Base-by-base conservation (phyloP, 345 rosid genomes). In the Sisymbrium altissimum region DNA sequence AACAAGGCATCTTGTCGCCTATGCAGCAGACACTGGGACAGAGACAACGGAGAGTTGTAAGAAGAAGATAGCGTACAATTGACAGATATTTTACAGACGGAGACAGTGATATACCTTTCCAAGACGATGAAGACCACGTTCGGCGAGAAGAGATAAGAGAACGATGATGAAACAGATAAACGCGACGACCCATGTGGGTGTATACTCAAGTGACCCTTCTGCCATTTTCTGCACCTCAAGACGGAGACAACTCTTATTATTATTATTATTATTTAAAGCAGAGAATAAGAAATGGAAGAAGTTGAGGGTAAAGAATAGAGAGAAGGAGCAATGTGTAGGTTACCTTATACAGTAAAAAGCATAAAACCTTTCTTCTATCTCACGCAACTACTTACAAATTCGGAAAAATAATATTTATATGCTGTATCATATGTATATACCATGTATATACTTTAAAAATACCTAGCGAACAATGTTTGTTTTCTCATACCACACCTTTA, bases 141-240 rank as follows among this genome's bases (percentile, higher is more conserved):
- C 90, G 2, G 89, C 98, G 3, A 80, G 25, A 68, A 89, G 76
- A 64, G 98, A 89, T 12, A 86, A 62, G 35, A 88, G 78, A 73
- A 87, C 88, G 72, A 89, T 86, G 78, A 88, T 49, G 66, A 83
- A 88, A 76, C 91, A 85, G 77, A 93, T 89, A 60, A 68, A 83
- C 5, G 96, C 96, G 7, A 91, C 87, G 62, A 88, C 87, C 98
- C 97, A 91, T 40, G 97, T 86, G 35, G 94, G 94, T 13, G 94
- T 88, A 66, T 74, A 86, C 81, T 84, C 85, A 79, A 89, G 73
- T 2, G 71, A 69, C 41, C 52, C 60, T 72, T 70, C 82, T 55
- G 72, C 86, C 86, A 85, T 63, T 85, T 70, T 57, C 65, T 46
- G 66, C 18, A 39, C 72, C 46, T 41, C 12, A 13, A 77, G 49